phyloP scores from a whole-genome alignment of 2,329 filamentous ascomycete genomes.

The Phaeoacremonium minimum region DNA sequence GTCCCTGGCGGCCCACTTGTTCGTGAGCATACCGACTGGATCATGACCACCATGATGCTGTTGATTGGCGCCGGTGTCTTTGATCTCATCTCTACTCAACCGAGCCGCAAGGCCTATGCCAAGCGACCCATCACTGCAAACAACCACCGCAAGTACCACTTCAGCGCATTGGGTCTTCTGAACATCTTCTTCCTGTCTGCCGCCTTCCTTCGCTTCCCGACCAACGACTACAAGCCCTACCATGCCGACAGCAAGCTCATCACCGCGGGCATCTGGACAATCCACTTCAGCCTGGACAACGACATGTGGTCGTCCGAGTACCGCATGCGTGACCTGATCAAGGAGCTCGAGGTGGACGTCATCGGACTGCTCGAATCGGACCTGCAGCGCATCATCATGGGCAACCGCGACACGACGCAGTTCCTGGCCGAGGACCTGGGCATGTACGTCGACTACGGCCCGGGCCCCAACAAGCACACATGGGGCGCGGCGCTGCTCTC shows the following conservation, averaged over 20 bases:
- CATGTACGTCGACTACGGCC: constrained; percentile 98
- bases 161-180: constrained; percentile 61
- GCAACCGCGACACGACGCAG: constrained; percentile 93
- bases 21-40: constrained; percentile 91
- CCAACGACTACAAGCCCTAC: constrained; percentile 86
- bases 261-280: constrained; percentile 97
- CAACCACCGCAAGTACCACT: constrained; percentile 48
- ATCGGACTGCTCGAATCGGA: constrained; percentile 93
- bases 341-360: constrained; percentile 95
- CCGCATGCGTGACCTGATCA: constrained; percentile 85
- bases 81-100: constrained; percentile 54
- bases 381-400: constrained; percentile 97
- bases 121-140: constrained; percentile 21
- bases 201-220: constrained; percentile 87
- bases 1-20: constrained; percentile 91
- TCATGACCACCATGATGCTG: constrained; percentile 84
- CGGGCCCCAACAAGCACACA: constrained; percentile 97
- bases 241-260: constrained; percentile 82
- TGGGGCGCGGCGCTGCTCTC: constrained; percentile 92
- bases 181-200: constrained; percentile 77
- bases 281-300: constrained; percentile 96
- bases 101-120: constrained; percentile 28
- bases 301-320: constrained; percentile 98
- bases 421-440: constrained; percentile 93
- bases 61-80: constrained; percentile 82